Percentiles rank a stretch among this genome's conserved stretches.
Conservation (phyloP, 2,329 filamentous ascomycete genomes). For the Penicillium sp. region DNA sequence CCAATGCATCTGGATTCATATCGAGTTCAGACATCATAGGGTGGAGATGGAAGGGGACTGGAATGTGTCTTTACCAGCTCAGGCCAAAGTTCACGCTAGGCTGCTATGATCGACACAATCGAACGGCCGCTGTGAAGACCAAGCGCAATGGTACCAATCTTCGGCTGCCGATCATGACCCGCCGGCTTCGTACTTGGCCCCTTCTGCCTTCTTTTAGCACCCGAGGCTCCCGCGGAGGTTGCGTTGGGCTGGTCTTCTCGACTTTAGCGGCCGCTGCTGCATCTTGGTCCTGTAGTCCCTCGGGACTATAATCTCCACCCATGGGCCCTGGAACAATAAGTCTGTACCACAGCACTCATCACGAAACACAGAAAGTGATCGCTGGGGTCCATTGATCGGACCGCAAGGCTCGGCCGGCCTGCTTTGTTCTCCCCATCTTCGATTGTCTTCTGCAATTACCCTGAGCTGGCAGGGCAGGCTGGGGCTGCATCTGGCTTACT, state of each 20-base stretch:
- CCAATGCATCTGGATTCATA: constrained; percentile 11
- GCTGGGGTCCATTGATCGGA: constrained; percentile 2
- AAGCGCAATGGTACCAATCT: constrained; percentile 15
- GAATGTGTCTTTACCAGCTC: constrained; percentile 11
- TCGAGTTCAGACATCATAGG: constrained; percentile 9
- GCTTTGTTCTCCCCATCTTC: neutral
- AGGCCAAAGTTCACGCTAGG: constrained; percentile 18
- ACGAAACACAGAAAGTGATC: constrained; percentile 3
- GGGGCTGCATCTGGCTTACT: neutral
- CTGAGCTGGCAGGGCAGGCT: neutral
- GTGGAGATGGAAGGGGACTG: constrained; percentile 10
- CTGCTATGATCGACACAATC: constrained; percentile 19
- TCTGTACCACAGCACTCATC: constrained; percentile 2
- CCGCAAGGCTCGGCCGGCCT: neutral
- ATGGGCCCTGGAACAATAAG: constrained; percentile 2
- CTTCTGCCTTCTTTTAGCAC: neutral
- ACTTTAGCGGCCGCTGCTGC: neutral
- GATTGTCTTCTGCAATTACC: neutral
- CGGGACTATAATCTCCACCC: neutral
- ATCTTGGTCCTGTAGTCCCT: neutral
- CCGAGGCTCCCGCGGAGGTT: neutral
- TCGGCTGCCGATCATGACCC: constrained; percentile 16
- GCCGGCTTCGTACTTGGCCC: constrained; percentile 2
- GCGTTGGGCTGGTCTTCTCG: neutral
- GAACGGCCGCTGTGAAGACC: constrained; percentile 13